Base-by-base conservation (phyloP, 352 stramenopile genomes). In the Pythium plurisporium region DNA sequence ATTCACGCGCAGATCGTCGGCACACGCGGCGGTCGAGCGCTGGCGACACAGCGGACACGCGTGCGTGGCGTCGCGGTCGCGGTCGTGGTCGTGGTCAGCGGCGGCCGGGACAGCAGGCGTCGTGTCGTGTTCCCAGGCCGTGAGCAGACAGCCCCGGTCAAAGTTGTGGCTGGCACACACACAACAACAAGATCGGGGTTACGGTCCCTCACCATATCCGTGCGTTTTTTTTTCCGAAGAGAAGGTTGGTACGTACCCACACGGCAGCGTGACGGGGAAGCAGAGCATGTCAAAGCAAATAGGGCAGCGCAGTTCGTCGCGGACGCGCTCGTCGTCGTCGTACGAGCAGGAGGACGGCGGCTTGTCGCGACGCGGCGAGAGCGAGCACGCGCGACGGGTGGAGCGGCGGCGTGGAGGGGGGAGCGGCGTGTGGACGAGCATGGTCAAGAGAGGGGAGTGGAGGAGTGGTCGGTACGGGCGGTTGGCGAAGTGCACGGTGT, bases 251-350 rank as follows among this genome's bases (percentile, higher is more conserved):
- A 62, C 61, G 41, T 57, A 87, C 82, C 82, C 82, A 68, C 82
- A 91, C 10, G 76, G 67, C 19, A 91, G 62, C 31, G 82, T 89
- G 30, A 89, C 78, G 10, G 82, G 82, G 48, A 87, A 91, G 59
- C 73, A 72, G 17, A 91, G 59, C 25, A 89, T 72, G 49, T 91
- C 82, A 53, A 88, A 87, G 76, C 82, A 91, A 44, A 91, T 91
- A 19, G 79, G 75, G 54, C 82, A 91, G 14, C 73, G 64, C 44
- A 91, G 56, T 36, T 85, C 69, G 17, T 87, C 74, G 10, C 64
- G 64, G n/a, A n/a, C n/a, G n/a, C n/a, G n/a, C n/a, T n/a, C n/a
- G n/a, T n/a, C n/a, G n/a, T n/a, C n/a, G n/a, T 4, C 54, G 41
- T 9, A 89, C 54, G 3, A 47, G 33, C 15, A 29, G 40, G 2